These are phyloP conservation scores for Taiozyma sp. DNA, from an alignment of 1,139 yeast genomes.

Conservation along the genomic window DNA sequence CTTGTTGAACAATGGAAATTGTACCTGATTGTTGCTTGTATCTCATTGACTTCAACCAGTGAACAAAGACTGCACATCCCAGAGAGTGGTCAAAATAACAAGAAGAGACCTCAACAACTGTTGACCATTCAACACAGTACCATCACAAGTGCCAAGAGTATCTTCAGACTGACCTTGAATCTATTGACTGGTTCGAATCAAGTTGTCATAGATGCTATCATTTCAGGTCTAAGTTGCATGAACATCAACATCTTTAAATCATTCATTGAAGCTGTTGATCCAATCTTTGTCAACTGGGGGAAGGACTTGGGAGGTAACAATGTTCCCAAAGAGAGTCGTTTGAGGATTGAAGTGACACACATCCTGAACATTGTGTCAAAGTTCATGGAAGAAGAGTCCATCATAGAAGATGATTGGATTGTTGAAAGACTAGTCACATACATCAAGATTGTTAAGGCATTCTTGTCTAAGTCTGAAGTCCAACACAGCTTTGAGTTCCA, in stretches of 20 bases:
- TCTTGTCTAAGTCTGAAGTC: slow-evolving; percentile 52
- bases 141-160: slow-evolving; percentile 87
- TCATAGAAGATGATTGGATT: slow-evolving; percentile 67
- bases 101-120: slow-evolving; percentile 65
- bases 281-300: slow-evolving; percentile 58
- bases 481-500: slow-evolving; percentile 75
- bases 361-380: slow-evolving; percentile 68
- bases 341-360: slow-evolving; percentile 76
- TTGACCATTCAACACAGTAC: slow-evolving; percentile 84
- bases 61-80: slow-evolving; percentile 75
- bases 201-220: slow-evolving; percentile 78
- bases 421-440: slow-evolving; percentile 60
- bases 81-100: slow-evolving; percentile 28
- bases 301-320: slow-evolving; percentile 27
- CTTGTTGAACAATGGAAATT: slow-evolving; percentile 86
- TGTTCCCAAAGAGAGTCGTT: slow-evolving; percentile 39
- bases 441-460: slow-evolving; percentile 59
- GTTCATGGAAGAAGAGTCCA: slow-evolving; percentile 46
- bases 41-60: slow-evolving; percentile 84
- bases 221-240: slow-evolving; percentile 81
- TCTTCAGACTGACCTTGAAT: slow-evolving; percentile 86
- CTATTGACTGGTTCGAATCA: slow-evolving; percentile 68
- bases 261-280: slow-evolving; percentile 72
- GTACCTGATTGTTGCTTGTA: slow-evolving; percentile 86
- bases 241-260: slow-evolving; percentile 87